A percentile compares a stretch with the other conserved stretches of the same genome.
Evolutionary conservation across 257 asterid genomes (phyloP).

Genomic region (Penstemon barbatus): DNA sequence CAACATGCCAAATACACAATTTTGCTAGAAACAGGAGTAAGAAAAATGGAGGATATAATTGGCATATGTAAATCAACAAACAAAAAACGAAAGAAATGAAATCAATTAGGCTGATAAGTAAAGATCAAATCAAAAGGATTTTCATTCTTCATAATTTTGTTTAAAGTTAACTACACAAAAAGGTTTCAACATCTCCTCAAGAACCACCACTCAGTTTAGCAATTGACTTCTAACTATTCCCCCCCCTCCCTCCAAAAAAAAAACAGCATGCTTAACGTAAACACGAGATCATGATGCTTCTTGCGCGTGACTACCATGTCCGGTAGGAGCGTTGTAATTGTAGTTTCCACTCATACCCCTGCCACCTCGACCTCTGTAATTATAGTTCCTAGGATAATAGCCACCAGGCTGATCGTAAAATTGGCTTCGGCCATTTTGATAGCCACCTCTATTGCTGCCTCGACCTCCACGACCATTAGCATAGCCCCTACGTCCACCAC

Average conservation of each 20-base stretch:
- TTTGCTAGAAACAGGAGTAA: neutral
- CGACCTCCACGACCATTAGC: constrained; percentile 69
- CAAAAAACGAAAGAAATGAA: neutral
- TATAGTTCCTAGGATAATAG: constrained; percentile 51
- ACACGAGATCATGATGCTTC: constrained; percentile 44
- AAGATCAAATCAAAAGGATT: constrained; percentile 12
- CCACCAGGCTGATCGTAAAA: constrained; percentile 58
- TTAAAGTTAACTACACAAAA: constrained; percentile 29
- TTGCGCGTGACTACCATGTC: constrained; percentile 38
- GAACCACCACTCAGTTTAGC: constrained; percentile 21
- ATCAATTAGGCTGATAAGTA: neutral
- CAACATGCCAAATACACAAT: neutral
- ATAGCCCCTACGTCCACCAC: constrained; percentile 55
- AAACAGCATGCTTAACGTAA: constrained; percentile 5
- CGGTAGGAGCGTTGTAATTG: constrained; percentile 37
- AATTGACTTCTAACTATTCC: constrained; percentile 26
- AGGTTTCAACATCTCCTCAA: constrained; percentile 28
- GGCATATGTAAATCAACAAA: too few species aligned
- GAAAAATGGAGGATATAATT: neutral
- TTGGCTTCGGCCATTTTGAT: constrained; percentile 59
- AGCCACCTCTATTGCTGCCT: constrained; percentile 57
- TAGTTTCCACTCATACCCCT: constrained; percentile 61
- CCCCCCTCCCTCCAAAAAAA: neutral
- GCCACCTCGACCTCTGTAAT: constrained; percentile 71
- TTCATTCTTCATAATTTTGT: constrained; percentile 18